These are phyloP conservation scores for Luffa aegyptiaca DNA, from an alignment of 306 rosid species.

Conservation along the genomic window DNA sequence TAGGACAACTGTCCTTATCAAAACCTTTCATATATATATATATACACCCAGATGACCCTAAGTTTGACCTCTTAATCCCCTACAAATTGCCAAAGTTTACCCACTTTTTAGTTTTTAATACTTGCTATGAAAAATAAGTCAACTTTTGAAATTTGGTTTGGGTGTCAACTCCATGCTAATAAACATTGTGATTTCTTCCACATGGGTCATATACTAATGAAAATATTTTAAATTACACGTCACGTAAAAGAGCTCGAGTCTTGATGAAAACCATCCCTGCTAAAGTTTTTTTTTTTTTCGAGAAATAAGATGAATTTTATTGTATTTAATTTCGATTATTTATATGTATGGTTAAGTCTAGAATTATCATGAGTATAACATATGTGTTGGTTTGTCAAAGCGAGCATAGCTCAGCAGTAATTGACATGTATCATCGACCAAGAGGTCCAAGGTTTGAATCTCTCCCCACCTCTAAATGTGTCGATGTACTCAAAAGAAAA, in stretches of 20 bases:
- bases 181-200: not conserved
- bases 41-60: not conserved
- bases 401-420: no score
- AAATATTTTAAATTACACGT: not conserved
- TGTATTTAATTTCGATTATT: not conserved
- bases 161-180: not conserved
- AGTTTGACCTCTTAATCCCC: not conserved
- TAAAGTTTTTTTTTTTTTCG: not conserved
- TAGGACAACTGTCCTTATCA: conserved; percentile 8
- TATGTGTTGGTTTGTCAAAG: no score
- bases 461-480: no score
- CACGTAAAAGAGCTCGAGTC: not conserved
- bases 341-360: not conserved
- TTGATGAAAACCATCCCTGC: not conserved
- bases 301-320: not conserved
- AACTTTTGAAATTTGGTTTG: not conserved
- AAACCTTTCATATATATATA: not conserved
- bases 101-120: not conserved
- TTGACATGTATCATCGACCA: no score
- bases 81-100: not conserved
- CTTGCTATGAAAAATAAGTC: not conserved
- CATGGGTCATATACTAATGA: not conserved
- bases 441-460: no score
- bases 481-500: no score
- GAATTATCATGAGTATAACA: not conserved